A percentile compares a stretch with the other conserved stretches of the same genome.
phyloP scores from a whole-genome alignment of 192 early-diverging fungal genomes.

The Lobosporangium transversale region DNA sequence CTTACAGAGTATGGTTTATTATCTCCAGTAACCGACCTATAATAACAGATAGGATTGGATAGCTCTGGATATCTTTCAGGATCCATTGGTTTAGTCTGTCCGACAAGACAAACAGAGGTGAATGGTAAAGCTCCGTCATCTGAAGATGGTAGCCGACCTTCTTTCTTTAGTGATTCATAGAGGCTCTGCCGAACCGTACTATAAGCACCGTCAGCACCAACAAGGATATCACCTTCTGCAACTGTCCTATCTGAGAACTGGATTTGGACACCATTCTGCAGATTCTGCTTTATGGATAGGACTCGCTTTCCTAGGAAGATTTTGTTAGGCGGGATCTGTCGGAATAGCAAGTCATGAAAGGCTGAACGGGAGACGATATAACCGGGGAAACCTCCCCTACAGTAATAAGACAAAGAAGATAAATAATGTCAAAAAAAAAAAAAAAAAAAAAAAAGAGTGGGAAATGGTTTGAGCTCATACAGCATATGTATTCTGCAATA shows the following conservation, averaged over 20 bases:
- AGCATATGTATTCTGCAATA: background rate
- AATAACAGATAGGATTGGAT: background rate
- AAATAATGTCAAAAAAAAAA: background rate
- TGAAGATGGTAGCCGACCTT: background rate
- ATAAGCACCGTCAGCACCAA: constrained; percentile 22
- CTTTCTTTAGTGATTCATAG: constrained; percentile 1
- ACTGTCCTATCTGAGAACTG: constrained; percentile 6
- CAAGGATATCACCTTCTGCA: constrained; percentile 18
- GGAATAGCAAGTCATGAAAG: background rate
- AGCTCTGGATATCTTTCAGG: background rate
- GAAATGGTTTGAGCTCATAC: background rate
- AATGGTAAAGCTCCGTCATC: constrained; percentile 11
- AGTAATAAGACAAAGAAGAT: background rate
- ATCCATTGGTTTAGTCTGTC: constrained; percentile 7
- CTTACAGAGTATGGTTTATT: constrained; percentile 12
- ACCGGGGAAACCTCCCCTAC: background rate
- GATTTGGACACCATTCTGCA: constrained; percentile 1
- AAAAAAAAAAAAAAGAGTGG: background rate
- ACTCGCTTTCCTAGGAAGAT: constrained; percentile 16
- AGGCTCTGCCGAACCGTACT: constrained; percentile 17
- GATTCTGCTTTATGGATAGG: constrained; percentile 12
- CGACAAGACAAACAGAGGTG: constrained; percentile 11
- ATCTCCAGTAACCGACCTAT: background rate
- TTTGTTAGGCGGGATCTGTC: background rate
- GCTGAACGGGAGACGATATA: background rate